Evolutionary conservation across 2,329 filamentous ascomycete genomes (phyloP), one percentile per base, ranked within the genome.

Genomic region (Acrocalymma vagum): DNA sequence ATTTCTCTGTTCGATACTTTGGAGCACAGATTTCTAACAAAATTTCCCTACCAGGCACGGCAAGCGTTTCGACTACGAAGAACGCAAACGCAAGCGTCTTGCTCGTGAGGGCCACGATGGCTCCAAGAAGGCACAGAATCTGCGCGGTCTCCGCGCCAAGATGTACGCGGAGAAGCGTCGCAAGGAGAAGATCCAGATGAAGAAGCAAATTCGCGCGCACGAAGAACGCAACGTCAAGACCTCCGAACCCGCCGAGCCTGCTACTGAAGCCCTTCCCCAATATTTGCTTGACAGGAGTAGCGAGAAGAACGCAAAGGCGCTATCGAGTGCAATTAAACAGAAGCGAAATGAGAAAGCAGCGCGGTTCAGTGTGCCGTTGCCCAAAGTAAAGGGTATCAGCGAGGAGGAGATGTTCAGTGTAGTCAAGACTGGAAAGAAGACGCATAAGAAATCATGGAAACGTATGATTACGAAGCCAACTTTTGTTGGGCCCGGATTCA

Each of bases 331-430:
- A 38, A 95, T 96, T 77, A 99, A 97, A 82, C 90, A 96, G 72
- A 96, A 96, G 80, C 82, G 94, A 26, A 67, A 69, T 82, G 51
- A 95, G 72, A 96, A 96, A 81, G 90, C 92, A 6, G 94, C 94
- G 34, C 89, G 93, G 67, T 97, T 96, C 70, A 83, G 82, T 21
- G 94, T 97, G 25, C 94, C 94, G 2, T 72, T 99, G 63, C 94
- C 94, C 23, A 96, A 96, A 76, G 94, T 97, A 29, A 84, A 89
- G 63, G 93, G 90, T 52, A 96, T 97, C 59, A 85, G 83, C 55
- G 93, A 97, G 77, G 90, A 95, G 79, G 93, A 96, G 77, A 62
- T 96, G 87, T 97, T 97, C 79, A 93, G 90, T 74, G 92, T 96
- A 10, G 85, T 97, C 63, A 91, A 91, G 77, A 97, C 93, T 21